Evolutionary conservation across 495 filamentous ascomycete species (phyloP).

Genomic region (Aspergillus sclerotiicarbonarius): DNA sequence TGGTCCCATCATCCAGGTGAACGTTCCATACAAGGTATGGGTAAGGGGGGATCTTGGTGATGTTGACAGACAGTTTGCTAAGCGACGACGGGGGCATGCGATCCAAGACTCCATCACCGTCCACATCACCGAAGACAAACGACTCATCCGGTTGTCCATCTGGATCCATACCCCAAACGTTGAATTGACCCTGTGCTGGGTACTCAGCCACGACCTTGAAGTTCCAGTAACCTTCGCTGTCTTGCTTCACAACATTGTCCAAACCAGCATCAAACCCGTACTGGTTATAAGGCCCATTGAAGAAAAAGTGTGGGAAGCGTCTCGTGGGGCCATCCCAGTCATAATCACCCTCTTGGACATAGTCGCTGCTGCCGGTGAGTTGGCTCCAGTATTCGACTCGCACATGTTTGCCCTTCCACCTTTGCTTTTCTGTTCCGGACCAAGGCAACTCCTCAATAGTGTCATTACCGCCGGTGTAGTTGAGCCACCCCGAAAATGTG

Average conservation of each 20-base stretch:
- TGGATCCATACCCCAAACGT: slow-evolving; percentile 67
- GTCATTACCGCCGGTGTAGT: slow-evolving; percentile 52
- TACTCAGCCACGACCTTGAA: slow-evolving; percentile 64
- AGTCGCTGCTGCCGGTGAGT: slow-evolving; percentile 61
- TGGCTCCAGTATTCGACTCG: slow-evolving; percentile 67
- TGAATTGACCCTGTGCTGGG: slow-evolving; percentile 62
- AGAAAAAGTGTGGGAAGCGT: slow-evolving; percentile 63
- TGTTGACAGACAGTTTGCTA: slow-evolving; percentile 55
- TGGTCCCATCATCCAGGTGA: slow-evolving; percentile 53
- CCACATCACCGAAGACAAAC: slow-evolving; percentile 58
- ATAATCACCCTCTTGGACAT: slow-evolving; percentile 62
- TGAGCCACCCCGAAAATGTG: slow-evolving; percentile 57
- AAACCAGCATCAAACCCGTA: slow-evolving; percentile 68
- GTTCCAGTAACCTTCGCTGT: slow-evolving; percentile 56
- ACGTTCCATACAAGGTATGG: slow-evolving; percentile 60
- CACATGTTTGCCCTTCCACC: slow-evolving; percentile 65
- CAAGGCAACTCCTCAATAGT: slow-evolving; percentile 49
- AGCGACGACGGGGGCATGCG: slow-evolving; percentile 63
- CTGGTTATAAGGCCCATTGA: slow-evolving; percentile 65
- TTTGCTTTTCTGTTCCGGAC: slow-evolving; percentile 60
- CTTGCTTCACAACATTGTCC: slow-evolving; percentile 52
- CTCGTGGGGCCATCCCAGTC: slow-evolving; percentile 39
- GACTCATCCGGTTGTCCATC: slow-evolving; percentile 63
- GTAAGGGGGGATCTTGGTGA: slow-evolving; percentile 53
- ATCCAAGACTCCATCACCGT: slow-evolving; percentile 61